A percentile compares a stretch with the other conserved stretches of the same genome.
Evolutionary conservation across 768 basidiomycete genomes (phyloP).

Genomic region (Boletus edulis): DNA sequence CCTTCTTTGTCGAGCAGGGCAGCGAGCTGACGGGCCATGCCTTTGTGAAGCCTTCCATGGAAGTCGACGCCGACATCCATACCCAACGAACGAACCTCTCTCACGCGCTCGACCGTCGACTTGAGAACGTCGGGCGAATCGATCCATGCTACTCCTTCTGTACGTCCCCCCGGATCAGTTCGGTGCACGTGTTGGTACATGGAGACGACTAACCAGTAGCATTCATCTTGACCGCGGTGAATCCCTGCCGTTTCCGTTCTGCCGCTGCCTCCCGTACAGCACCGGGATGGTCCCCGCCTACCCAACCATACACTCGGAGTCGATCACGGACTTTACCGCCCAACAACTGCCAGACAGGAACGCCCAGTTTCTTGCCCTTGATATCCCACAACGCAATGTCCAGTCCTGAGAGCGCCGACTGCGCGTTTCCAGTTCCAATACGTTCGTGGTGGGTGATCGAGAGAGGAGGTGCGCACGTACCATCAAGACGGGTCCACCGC

Average conservation of each 20-base stretch:
- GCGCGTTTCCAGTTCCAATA: not conserved
- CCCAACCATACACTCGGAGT: constrained; percentile 59
- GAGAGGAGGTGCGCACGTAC: constrained; percentile 25
- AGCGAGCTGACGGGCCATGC: not conserved
- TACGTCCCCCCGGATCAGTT: constrained; percentile 9
- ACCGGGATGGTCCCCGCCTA: constrained; percentile 45
- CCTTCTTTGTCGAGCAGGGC: not conserved
- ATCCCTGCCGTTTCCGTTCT: constrained; percentile 54
- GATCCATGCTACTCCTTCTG: constrained; percentile 46
- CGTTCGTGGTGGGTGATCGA: not conserved
- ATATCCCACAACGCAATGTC: constrained; percentile 78
- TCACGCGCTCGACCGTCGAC: constrained; percentile 51
- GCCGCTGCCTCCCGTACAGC: constrained; percentile 53
- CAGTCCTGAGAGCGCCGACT: constrained; percentile 56
- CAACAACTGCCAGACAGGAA: constrained; percentile 60
- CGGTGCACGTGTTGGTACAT: not conserved
- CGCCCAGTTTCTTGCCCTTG: constrained; percentile 74
- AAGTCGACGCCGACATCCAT: constrained; percentile 67
- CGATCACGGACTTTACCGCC: constrained; percentile 67
- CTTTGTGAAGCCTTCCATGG: constrained; percentile 64
- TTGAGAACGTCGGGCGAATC: constrained; percentile 53
- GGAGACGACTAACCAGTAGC: constrained; percentile 42
- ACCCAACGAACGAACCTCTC: constrained; percentile 49
- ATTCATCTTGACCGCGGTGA: constrained; percentile 75
- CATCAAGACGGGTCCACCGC: constrained; percentile 72